Evolutionary conservation across 2,329 filamentous ascomycete species (phyloP).

Genomic region (Colletotrichum scovillei): DNA sequence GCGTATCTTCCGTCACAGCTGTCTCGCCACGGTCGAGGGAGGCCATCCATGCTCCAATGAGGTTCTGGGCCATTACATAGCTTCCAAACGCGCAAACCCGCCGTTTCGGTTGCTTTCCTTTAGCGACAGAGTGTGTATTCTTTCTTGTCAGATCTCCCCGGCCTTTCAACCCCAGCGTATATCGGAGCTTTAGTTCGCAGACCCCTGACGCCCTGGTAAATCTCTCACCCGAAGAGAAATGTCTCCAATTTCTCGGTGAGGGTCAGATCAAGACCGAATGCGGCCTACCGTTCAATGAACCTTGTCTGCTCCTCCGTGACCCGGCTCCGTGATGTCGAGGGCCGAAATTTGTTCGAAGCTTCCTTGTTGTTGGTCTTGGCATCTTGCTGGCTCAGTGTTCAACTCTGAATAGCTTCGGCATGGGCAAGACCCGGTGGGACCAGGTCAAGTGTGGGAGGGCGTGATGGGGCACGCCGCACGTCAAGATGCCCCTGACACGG

Average conservation of each 20-base stretch:
- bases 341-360: neutral
- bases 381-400: neutral
- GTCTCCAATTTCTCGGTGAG: constrained; percentile 24
- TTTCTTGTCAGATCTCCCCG: neutral
- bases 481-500: neutral
- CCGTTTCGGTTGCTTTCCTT: constrained; percentile 11
- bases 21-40: constrained; percentile 14
- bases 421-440: constrained; percentile 22
- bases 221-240: constrained; percentile 2
- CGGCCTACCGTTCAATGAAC: neutral
- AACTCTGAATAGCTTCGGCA: constrained; percentile 16
- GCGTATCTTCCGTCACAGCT: constrained; percentile 21
- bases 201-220: neutral
- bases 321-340: constrained; percentile 11
- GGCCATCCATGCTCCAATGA: constrained; percentile 26
- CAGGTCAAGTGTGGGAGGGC: neutral
- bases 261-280: neutral
- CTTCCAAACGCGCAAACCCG: constrained; percentile 3
- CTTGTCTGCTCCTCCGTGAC: neutral
- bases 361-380: neutral
- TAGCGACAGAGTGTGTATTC: neutral
- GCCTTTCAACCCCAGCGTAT: neutral
- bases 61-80: constrained; percentile 3
- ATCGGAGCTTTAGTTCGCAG: neutral
- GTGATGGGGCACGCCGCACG: constrained; percentile 4